Evolutionary conservation across 345 rosid species (phyloP).

Genomic region (Noccaea bulbosa): DNA sequence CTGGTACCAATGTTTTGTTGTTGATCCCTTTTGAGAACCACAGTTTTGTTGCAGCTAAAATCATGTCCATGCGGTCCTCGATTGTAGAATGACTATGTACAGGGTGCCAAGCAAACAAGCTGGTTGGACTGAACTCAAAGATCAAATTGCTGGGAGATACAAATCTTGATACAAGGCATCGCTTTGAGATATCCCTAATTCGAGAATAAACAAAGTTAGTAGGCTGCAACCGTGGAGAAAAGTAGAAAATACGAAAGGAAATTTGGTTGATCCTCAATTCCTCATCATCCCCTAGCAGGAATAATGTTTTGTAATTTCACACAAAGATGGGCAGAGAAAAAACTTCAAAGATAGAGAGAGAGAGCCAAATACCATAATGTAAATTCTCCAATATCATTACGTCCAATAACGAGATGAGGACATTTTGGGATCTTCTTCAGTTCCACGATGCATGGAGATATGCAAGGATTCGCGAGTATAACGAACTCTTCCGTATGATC

Average conservation of each 20-base stretch:
- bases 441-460: constrained; percentile 63
- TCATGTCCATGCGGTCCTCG: constrained; percentile 49
- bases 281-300: constrained; percentile 11
- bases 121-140: constrained; percentile 64
- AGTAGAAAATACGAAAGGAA: background rate
- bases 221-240: constrained; percentile 11
- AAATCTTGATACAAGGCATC: constrained; percentile 63
- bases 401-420: constrained; percentile 70
- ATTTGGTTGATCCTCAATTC: constrained; percentile 9
- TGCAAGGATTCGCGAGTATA: constrained; percentile 50
- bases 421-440: constrained; percentile 71
- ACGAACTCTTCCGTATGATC: constrained; percentile 56
- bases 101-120: constrained; percentile 60
- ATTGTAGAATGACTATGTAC: constrained; percentile 41
- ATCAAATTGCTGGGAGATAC: constrained; percentile 53
- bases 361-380: constrained; percentile 68
- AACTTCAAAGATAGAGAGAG: constrained; percentile 4
- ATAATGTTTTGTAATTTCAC: background rate
- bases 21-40: constrained; percentile 48
- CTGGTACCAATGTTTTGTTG: constrained; percentile 47
- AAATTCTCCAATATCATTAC: constrained; percentile 78
- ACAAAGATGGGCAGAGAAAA: constrained; percentile 1
- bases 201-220: constrained; percentile 31
- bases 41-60: constrained; percentile 56
- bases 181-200: constrained; percentile 72